Base-by-base conservation (phyloP, 192 early-diverging fungal species). In the Backusella psychrophila region DNA sequence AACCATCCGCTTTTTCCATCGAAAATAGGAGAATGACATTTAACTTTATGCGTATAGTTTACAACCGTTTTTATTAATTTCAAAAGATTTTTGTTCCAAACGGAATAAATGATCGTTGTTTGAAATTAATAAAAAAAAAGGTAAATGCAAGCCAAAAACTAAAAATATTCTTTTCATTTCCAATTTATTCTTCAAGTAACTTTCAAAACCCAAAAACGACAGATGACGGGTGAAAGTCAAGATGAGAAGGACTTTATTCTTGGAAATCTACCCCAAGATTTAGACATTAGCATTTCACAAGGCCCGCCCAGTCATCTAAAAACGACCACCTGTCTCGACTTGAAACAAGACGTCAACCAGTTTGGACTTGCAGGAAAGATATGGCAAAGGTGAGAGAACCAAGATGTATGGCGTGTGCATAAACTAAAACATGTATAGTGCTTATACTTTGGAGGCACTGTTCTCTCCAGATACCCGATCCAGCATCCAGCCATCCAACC, bases 291-390 rank as follows among this genome's bases (percentile, higher is more conserved):
- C 6, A 73, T 29, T 2, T 77, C 75, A 6, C 33, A 71, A 39
- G 80, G 80, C 7, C 71, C 72, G 36, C 80, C 80, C 9, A 33
- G 33, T 8, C 59, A 31, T 39, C 67, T 75, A 49, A 74, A 69
- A 15, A 29, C 11, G 19, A 44, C 15, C 7, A 34, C 26, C 1
- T 34, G 23, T 21, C 23, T 81, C 7, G 21, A 33, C 0, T 35
- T 83, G 31, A 69, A 74, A 7, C 87, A 88, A 41, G 83, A 88
- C 65, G 77, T 88, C 36, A 34, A 72, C 17, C 71, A 81, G 9
- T 85, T 86, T 80, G 87, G 87, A 9, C 77, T 88, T 23, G 87
- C 87, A 17, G 87, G 87, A 34, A 84, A 83, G 29, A 84, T 88
- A 69, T 88, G 87, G 87, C 75, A 88, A 34, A 86, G 85, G 87